Base-by-base conservation (phyloP, 2,329 filamentous ascomycete species). In the Dothiorella sarmentorum region DNA sequence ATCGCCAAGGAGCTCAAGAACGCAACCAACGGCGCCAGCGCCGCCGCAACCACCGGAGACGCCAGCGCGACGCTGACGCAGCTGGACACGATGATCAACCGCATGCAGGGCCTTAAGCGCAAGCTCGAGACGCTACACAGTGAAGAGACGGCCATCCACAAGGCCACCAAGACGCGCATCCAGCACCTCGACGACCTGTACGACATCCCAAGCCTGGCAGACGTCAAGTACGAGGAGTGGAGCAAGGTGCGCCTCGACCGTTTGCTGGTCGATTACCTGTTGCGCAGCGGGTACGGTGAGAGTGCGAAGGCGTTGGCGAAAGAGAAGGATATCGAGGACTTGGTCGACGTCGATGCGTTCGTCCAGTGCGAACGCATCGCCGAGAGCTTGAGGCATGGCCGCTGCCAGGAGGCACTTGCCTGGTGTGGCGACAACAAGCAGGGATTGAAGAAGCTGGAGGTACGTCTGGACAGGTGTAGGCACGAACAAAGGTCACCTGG, bases 341-440 rank as follows among this genome's bases (percentile, higher is more conserved):
- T 99, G 27, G 91, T 96, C 3, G 94, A 97, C 73, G 81, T 96
- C 1, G 86, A 91, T 52, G 93, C 91, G 0, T 97, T 97, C 73
- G 84, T 89, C 56, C 83, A 88, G 65, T 93, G 92, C 77, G 87
- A 87, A 61, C 82, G 82, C 60, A 91, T 97, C 64, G 85, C 90
- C 60, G 81, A 86, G 66, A 89, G 87, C 61, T 75, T 99, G 61
- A 77, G 83, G 42, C 80, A 81, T 37, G 68, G 69, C 15, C 80
- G 81, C 33, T 56, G 49, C 33, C 43, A 53, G 43, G 89, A 95
- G 66, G 92, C 91, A 20, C 74, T 99, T 57, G 83, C 85, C 11
- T 99, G 94, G 94, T 97, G 94, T 71, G 84, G 81, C 15, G 93
- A 97, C 68, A 96, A 97, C 73, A 94, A 95, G 74, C 92, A 93